A percentile compares a stretch with the other conserved stretches of the same genome.
phyloP scores from a whole-genome alignment of 805 yeast genomes.

The Cyberlindnera veronae region DNA sequence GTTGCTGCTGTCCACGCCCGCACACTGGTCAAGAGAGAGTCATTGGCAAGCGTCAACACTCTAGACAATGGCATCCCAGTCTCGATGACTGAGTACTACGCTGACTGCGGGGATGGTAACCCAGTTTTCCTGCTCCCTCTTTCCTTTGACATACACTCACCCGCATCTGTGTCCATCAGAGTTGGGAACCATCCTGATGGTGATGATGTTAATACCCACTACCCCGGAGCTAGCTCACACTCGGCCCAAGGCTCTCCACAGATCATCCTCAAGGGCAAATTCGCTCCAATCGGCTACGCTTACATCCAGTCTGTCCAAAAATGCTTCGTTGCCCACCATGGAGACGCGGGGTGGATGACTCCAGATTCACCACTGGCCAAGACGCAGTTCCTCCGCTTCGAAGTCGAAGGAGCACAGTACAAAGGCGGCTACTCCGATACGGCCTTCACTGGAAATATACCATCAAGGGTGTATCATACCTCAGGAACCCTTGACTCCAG shows the following conservation, averaged over 20 bases:
- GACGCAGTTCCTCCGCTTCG: conserved; percentile 61
- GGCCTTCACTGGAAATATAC: conserved; percentile 69
- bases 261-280: conserved; percentile 53
- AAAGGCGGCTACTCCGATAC: conserved; percentile 81
- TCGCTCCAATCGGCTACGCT: conserved; percentile 37
- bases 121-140: conserved; percentile 65
- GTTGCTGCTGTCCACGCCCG: conserved; percentile 60
- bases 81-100: conserved; percentile 70
- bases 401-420: conserved; percentile 58
- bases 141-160: conserved; percentile 50
- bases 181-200: conserved; percentile 57
- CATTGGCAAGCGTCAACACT: conserved; percentile 57
- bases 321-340: conserved; percentile 60
- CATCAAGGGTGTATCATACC: conserved; percentile 49
- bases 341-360: conserved; percentile 67
- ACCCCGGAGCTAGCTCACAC: conserved; percentile 51
- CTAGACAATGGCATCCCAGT: conserved; percentile 47
- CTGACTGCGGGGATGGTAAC: conserved; percentile 66
- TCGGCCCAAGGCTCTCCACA: conserved; percentile 75
- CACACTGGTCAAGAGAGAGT: conserved; percentile 53
- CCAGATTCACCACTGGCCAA: conserved; percentile 62
- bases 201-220: conserved; percentile 41
- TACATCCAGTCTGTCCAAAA: conserved; percentile 29
- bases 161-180: conserved; percentile 55
- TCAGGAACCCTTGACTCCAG: conserved; percentile 28